A percentile compares a stretch with the other conserved stretches of the same genome.
Evolutionary conservation across 1,284 basidiomycete genomes (phyloP).

Genomic region (Pisolithus thermaeus): DNA sequence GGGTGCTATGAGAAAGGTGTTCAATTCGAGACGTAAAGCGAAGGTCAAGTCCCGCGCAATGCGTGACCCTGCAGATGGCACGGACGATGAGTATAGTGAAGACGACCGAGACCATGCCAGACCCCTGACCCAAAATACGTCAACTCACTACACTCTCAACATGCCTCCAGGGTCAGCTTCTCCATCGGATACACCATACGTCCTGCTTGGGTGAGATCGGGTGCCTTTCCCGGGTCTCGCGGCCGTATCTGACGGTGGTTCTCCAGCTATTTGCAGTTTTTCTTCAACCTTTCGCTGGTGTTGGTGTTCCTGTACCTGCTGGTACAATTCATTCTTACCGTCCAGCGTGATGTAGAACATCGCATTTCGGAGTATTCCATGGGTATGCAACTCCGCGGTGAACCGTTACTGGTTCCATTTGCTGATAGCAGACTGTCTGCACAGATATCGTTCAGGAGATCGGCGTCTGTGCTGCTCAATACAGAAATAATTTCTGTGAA

Average conservation of each 20-base stretch:
- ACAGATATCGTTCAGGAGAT: conserved; percentile 88
- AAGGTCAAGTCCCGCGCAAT: conserved; percentile 30
- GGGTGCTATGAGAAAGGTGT: conserved; percentile 68
- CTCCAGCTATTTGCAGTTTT: conserved; percentile 83
- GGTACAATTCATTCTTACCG: conserved; percentile 81
- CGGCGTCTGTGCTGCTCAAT: conserved; percentile 72
- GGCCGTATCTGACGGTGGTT: conserved; percentile 15
- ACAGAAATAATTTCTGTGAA: conserved; percentile 82
- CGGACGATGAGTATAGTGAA: conserved; percentile 37
- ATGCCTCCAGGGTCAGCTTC: conserved; percentile 53
- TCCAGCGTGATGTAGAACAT: conserved; percentile 87
- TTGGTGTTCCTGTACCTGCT: conserved; percentile 82
- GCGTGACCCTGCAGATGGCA: conserved; percentile 36
- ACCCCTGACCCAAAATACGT: conserved; percentile 49
- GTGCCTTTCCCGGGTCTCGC: neutral
- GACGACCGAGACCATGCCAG: conserved; percentile 32
- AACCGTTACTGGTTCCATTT: conserved; percentile 44
- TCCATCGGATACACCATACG: conserved; percentile 60
- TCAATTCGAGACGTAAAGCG: conserved; percentile 52
- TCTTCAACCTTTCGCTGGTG: conserved; percentile 89
- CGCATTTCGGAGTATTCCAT: conserved; percentile 86
- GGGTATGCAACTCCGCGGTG: conserved; percentile 58
- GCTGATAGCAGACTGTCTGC: conserved; percentile 13
- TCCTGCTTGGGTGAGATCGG: conserved; percentile 66
- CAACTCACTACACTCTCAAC: conserved; percentile 78